Base-by-base conservation (phyloP, 108 stramenopile genomes). In the Discostella stelligeroides region DNA sequence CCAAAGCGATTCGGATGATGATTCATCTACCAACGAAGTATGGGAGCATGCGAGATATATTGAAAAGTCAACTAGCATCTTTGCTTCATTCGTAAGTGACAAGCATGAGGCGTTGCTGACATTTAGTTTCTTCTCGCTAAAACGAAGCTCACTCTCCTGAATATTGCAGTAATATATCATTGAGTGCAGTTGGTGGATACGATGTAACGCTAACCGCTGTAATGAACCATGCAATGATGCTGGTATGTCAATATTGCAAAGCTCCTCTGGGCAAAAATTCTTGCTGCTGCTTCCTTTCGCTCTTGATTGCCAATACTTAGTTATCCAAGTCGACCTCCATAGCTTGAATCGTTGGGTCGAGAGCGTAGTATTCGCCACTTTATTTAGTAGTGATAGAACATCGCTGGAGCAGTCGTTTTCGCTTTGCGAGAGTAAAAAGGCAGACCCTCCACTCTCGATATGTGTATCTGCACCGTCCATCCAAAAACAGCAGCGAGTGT, bases 401-500 rank as follows among this genome's bases (percentile, higher is more conserved):
- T 48, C 60, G 8, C 42, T 25, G 15, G 27, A 37, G 11, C 38
- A 43, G 21, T 50, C 57, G 50, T 54, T 46, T 7, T 67, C 53
- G 6, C 2, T n/a, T 14, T 21, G 50, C 43, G 70, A n/a, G 12
- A 71, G 40, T 20, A 80, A 62, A 20, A 80, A 70, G 23, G 63
- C 48, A 42, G 39, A 18, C 53, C 61, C 37, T 63, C 68, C 13
- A 60, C 34, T 3, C 14, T 28, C n/a, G n/a, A 7, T 20, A 1
- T 54, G 27, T 28, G 25, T 25, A 38, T 30, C 29, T 1, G 55
- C 46, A 29, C 23, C 63, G 42, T 80, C 79, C 37, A 80, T 50
- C 79, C 79, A 80, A 62, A 80, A 80, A 53, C 79, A 71, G 37
- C 68, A 58, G 38, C 79, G 74, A 50, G 79, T 70, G 48, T 80